Percentiles rank a stretch among this genome's conserved stretches.
Conservation (phyloP, 345 rosid species). For the Citrus unshiu region DNA sequence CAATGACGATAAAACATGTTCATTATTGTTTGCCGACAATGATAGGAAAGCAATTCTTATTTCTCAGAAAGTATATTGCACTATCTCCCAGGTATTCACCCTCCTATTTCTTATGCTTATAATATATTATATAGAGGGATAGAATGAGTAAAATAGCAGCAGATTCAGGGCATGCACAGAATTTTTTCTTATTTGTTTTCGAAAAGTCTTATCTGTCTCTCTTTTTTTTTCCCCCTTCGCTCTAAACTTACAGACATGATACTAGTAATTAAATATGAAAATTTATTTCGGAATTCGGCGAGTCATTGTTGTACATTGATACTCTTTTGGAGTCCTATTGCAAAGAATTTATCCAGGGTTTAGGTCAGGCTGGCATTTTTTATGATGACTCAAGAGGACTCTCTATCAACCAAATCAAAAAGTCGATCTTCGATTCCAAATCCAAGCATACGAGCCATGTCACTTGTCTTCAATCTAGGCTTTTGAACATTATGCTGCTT, state of each 20-base stretch:
- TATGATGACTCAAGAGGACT: constrained; percentile 11
- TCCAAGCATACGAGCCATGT: constrained; percentile 95
- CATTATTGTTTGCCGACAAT: too few species aligned
- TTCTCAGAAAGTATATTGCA: too few species aligned
- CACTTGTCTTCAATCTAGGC: constrained; percentile 68
- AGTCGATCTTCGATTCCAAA: constrained; percentile 74
- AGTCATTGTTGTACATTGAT: background rate
- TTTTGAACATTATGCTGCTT: constrained; percentile 51
- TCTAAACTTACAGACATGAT: background rate
- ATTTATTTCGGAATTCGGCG: background rate
- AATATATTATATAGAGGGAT: too few species aligned
- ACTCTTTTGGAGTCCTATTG: background rate
- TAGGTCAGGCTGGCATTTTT: background rate
- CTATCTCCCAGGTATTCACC: too few species aligned
- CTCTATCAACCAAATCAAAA: constrained; percentile 53
- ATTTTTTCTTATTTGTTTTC: background rate
- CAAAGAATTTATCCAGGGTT: background rate
- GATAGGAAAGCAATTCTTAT: too few species aligned
- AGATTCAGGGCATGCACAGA: background rate
- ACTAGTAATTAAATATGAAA: background rate
- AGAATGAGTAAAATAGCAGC: background rate
- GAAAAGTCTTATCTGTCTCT: background rate
- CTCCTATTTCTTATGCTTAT: too few species aligned
- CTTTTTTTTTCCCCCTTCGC: background rate
- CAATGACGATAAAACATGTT: too few species aligned